These are phyloP conservation scores for Mycena sp. DNA, from an alignment of 1,284 basidiomycete genomes.

Conservation along the genomic window DNA sequence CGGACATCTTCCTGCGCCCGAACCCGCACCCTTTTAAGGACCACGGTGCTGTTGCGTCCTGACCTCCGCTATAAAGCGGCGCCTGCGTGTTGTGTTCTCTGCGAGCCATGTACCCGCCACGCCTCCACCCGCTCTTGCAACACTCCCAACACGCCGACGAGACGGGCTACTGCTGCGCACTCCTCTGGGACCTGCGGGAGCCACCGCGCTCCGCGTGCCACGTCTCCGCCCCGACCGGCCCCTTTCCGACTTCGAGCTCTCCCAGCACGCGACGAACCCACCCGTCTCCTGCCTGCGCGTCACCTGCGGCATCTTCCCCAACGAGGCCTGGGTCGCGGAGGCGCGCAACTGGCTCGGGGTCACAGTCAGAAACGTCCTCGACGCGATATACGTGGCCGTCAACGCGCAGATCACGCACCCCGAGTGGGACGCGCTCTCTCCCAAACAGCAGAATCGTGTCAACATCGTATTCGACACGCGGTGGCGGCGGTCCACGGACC, in stretches of 20 bases:
- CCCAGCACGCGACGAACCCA: conserved; percentile 53
- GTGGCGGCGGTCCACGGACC: conserved; percentile 46
- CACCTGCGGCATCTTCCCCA: conserved; percentile 55
- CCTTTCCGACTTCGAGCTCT: conserved; percentile 45
- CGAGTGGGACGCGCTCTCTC: conserved; percentile 54
- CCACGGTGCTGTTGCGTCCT: conserved; percentile 19
- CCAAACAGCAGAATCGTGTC: conserved; percentile 52
- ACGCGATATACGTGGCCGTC: conserved; percentile 52
- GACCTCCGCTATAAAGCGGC: conserved; percentile 6
- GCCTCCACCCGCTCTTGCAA: conserved; percentile 42
- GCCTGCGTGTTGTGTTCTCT: background rate
- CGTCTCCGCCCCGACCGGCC: conserved; percentile 34
- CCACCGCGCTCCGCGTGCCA: conserved; percentile 45
- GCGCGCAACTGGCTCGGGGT: conserved; percentile 51
- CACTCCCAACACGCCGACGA: conserved; percentile 41
- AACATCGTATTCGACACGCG: conserved; percentile 52
- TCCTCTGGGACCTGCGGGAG: conserved; percentile 60
- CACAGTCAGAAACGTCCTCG: conserved; percentile 57
- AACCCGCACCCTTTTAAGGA: conserved; percentile 21
- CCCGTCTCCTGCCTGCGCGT: conserved; percentile 48
- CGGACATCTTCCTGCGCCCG: conserved; percentile 8
- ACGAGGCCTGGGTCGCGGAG: conserved; percentile 48
- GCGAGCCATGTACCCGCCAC: conserved; percentile 13
- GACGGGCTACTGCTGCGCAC: conserved; percentile 34
- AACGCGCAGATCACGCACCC: conserved; percentile 44